Percentiles rank a stretch among this genome's conserved stretches.
Evolutionary conservation across 2,329 filamentous ascomycete genomes (phyloP).

Genomic region (Cucurbitaria berberidis): DNA sequence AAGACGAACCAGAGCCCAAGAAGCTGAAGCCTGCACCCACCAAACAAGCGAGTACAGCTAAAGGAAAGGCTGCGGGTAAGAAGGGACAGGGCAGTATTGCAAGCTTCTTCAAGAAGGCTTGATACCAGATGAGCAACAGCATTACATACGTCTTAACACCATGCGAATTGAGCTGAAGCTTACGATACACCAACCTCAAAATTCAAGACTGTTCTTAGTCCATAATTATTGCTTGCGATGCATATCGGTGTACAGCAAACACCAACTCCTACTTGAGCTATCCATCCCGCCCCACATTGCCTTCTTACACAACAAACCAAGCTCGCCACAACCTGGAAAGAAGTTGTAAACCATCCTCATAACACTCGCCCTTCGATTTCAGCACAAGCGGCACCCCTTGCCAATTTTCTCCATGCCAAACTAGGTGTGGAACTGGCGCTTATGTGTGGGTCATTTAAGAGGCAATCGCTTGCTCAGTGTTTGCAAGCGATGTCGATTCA

Average conservation of each 20-base stretch:
- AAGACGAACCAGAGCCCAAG: conserved; percentile 74
- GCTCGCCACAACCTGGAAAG: too few species aligned
- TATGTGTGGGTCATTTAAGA: neutral
- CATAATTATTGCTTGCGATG: neutral
- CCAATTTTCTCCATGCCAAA: neutral
- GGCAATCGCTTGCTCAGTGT: neutral
- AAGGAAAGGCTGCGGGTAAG: conserved; percentile 57
- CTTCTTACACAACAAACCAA: neutral
- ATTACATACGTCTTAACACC: too few species aligned
- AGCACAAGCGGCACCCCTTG: neutral
- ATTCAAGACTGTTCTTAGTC: neutral
- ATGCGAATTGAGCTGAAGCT: neutral
- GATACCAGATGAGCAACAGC: neutral
- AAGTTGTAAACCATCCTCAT: too few species aligned
- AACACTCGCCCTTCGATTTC: too few species aligned
- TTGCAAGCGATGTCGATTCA: conserved; percentile 4
- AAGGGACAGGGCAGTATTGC: conserved; percentile 80
- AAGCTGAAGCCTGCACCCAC: conserved; percentile 57
- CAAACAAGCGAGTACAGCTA: conserved; percentile 53
- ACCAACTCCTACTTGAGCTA: neutral
- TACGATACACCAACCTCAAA: neutral
- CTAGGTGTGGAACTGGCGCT: neutral
- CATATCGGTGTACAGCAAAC: neutral
- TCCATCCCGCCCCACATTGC: neutral
- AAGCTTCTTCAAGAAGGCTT: conserved; percentile 88